Percentiles rank a stretch among this genome's conserved stretches.
Evolutionary conservation across 2,329 filamentous ascomycete genomes (phyloP).

Genomic region (Lachnum nothofagi): DNA sequence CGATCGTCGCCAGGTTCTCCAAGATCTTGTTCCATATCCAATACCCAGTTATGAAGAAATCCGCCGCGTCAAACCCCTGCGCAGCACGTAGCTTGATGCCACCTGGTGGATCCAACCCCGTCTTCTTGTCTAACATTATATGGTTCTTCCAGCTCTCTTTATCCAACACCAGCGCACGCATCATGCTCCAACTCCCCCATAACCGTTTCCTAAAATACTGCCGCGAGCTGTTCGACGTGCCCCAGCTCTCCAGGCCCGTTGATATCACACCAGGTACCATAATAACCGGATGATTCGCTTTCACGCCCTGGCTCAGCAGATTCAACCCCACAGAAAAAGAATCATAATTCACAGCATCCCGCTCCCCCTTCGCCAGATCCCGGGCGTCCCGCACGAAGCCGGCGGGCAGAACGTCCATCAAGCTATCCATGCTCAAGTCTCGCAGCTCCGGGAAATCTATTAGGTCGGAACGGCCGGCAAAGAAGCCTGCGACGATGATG

Average conservation of each 20-base stretch:
- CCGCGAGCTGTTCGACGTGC: conserved; percentile 75
- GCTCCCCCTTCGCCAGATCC: conserved; percentile 80
- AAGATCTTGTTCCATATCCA: conserved; percentile 98
- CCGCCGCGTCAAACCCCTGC: conserved; percentile 94
- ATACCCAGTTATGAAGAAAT: conserved; percentile 88
- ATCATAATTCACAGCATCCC: conserved; percentile 85
- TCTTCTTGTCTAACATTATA: conserved; percentile 91
- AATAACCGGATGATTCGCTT: conserved; percentile 80
- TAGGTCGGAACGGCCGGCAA: conserved; percentile 82
- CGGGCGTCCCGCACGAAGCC: conserved; percentile 80
- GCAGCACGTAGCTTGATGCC: conserved; percentile 81
- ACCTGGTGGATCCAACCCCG: conserved; percentile 82
- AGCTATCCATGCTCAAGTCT: conserved; percentile 74
- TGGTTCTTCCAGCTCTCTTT: conserved; percentile 94
- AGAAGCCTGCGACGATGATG: conserved; percentile 80
- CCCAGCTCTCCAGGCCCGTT: conserved; percentile 94
- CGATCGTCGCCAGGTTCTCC: conserved; percentile 91
- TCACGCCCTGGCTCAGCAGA: conserved; percentile 72
- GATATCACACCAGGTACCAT: conserved; percentile 99
- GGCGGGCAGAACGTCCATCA: conserved; percentile 83
- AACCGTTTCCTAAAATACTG: conserved; percentile 90
- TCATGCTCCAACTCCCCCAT: conserved; percentile 99
- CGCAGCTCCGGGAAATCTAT: conserved; percentile 69
- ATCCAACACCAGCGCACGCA: conserved; percentile 86
- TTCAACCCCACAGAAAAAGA: conserved; percentile 87